These are phyloP conservation scores for Pseudoturritis turrita DNA, from an alignment of 345 rosid species.

Conservation along the genomic window DNA sequence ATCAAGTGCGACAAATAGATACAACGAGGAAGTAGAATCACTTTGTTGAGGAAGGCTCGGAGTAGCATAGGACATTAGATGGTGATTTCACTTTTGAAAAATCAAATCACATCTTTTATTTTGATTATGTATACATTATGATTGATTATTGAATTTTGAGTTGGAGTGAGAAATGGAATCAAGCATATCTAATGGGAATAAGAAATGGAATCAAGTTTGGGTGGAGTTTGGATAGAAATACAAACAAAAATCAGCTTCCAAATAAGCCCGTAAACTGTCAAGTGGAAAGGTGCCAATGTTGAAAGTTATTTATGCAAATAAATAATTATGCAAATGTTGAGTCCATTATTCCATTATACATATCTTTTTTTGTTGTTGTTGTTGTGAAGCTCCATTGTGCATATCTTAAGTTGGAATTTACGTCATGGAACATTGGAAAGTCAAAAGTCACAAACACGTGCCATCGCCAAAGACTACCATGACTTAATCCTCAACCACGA, in stretches of 20 bases:
- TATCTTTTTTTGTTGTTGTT: not conserved
- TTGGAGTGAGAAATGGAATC: not conserved
- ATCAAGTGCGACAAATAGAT: not conserved
- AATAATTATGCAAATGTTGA: not conserved
- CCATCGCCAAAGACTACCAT: not conserved
- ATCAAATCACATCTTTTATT: not conserved
- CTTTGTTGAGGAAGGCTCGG: constrained; percentile 2
- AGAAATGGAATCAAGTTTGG: too few species aligned
- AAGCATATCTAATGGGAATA: not conserved
- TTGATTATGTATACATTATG: not conserved
- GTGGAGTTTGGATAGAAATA: too few species aligned
- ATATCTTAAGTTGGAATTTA: not conserved
- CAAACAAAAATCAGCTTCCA: not conserved
- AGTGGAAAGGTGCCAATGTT: constrained; percentile 25
- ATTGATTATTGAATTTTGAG: not conserved
- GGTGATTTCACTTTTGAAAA: constrained; percentile 3
- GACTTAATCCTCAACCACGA: too few species aligned
- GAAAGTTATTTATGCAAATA: not conserved
- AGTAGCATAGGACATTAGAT: not conserved
- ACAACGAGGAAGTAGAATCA: not conserved
- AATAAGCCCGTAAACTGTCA: not conserved
- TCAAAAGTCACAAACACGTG: constrained; percentile 3
- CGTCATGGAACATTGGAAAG: constrained; percentile 6
- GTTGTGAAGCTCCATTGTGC: too few species aligned
- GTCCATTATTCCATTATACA: not conserved